These are phyloP conservation scores for Cryphonectria carpinicola DNA, from an alignment of 2,329 filamentous ascomycete species.

Conservation along the genomic window DNA sequence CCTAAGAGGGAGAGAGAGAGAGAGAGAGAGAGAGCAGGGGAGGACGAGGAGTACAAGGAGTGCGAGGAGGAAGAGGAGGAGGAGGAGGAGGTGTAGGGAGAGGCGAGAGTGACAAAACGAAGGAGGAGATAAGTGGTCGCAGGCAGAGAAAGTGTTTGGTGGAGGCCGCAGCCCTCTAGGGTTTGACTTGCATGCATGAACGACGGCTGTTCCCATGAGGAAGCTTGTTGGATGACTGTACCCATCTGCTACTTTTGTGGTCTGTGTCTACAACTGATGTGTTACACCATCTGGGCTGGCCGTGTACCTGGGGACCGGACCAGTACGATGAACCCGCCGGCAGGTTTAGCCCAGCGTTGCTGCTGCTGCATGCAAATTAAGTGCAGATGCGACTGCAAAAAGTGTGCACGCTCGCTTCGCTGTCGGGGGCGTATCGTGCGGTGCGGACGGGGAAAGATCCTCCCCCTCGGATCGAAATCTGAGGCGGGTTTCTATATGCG, in stretches of 20 bases:
- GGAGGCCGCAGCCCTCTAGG: not conserved
- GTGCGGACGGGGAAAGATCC: not conserved
- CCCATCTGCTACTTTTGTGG: not conserved
- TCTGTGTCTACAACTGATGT: not conserved
- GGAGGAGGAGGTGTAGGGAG: not conserved
- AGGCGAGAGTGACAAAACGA: not conserved
- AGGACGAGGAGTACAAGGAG: not conserved
- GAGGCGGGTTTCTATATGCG: conserved; percentile 21
- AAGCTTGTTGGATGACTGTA: conserved; percentile 12
- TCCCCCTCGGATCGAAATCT: conserved; percentile 16
- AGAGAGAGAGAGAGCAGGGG: too few species aligned
- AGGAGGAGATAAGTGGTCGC: not conserved
- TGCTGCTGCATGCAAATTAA: not conserved
- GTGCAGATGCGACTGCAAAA: not conserved
- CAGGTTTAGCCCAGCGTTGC: not conserved
- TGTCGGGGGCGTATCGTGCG: not conserved
- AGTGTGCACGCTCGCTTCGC: not conserved
- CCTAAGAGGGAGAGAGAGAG: too few species aligned
- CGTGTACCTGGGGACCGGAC: not conserved
- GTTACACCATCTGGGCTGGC: conserved; percentile 2
- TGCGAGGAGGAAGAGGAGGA: not conserved
- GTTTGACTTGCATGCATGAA: conserved; percentile 11
- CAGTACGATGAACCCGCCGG: conserved; percentile 1
- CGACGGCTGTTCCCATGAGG: not conserved
- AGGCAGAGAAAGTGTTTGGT: not conserved